phyloP scores from a whole-genome alignment of 108 stramenopile genomes.

The Stephanodiscus triporus region DNA sequence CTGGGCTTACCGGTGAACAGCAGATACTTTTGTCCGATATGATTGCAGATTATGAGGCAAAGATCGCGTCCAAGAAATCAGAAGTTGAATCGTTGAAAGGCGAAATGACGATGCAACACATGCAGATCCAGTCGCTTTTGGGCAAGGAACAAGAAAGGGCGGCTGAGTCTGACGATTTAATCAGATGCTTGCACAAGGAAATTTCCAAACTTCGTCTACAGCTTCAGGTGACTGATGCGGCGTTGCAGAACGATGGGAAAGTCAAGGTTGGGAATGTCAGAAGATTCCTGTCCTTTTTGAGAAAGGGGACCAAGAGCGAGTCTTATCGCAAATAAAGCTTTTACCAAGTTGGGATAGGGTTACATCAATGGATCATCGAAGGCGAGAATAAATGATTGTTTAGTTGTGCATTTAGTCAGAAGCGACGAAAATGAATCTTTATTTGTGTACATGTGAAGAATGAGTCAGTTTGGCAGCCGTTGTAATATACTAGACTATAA shows the following conservation, averaged over 20 bases:
- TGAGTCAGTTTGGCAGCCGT: too few relatives aligned
- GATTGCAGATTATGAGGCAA: slow-evolving; percentile 4
- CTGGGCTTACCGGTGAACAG: neutral
- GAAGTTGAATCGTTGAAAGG: neutral
- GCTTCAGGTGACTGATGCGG: neutral
- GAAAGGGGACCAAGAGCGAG: neutral
- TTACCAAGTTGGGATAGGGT: too few relatives aligned
- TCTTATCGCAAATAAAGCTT: neutral
- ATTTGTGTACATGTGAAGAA: too few relatives aligned
- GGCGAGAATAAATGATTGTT: too few relatives aligned
- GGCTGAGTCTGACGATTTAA: neutral
- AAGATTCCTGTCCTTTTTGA: neutral
- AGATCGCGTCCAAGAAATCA: neutral
- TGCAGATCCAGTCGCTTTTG: slow-evolving; percentile 6
- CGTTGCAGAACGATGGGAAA: neutral
- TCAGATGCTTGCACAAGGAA: neutral
- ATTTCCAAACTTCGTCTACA: neutral
- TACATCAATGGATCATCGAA: too few relatives aligned
- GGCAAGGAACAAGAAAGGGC: neutral
- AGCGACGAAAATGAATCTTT: too few relatives aligned
- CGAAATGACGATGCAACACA: slow-evolving; percentile 1
- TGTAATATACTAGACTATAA: too few relatives aligned
- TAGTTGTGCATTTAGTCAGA: too few relatives aligned
- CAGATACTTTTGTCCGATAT: neutral
- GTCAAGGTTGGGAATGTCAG: neutral